Base-by-base conservation (phyloP, 495 filamentous ascomycete genomes). In the Mytilinidion resinicola region DNA sequence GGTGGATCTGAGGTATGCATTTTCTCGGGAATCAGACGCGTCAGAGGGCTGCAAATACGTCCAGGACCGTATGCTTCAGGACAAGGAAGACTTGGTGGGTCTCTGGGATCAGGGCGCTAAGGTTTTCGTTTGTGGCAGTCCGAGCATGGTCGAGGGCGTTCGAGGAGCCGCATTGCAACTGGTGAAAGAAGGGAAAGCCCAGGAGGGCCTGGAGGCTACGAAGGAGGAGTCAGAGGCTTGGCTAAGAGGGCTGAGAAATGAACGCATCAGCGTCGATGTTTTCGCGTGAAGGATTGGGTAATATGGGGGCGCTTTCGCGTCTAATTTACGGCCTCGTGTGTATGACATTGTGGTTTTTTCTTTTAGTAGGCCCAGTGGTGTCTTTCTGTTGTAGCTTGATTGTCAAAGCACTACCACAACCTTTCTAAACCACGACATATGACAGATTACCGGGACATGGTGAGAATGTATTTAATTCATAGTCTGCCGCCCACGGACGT, bases 41-140 rank as follows among this genome's bases (percentile, higher is more conserved):
- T 43, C 49, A 41, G 73, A 17, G 20, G 78, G 79, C 5, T 74
- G 75, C 39, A 74, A 72, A 57, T 79, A 89, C 69, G 83, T 89
- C 9, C 84, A 88, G 66, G 85, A 90, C 43, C 70, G 80, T 8
- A 69, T 90, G 64, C 75, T 73, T 52, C 66, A 69, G 1, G 79
- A 85, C 34, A 65, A 72, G 3, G 72, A 74, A 6, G 79, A 85
- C 15, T 56, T 86, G 33, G 59, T 69, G 37, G 64, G 70, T 35
- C 63, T 86, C 42, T 87, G 85, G 73, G 72, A 78, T 0, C 39
- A 76, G 17, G 85, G 83, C 0, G 85, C 82, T 0, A 81, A 81
- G 60, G 47, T 66, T 7, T 89, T 80, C 62, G 77, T 89, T 1
- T 90, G 87, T 67, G 87, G 87, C 4, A 80, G 77, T 20, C 74